phyloP scores from a whole-genome alignment of 352 stramenopile species.

The Phytophthora aleatoria region DNA sequence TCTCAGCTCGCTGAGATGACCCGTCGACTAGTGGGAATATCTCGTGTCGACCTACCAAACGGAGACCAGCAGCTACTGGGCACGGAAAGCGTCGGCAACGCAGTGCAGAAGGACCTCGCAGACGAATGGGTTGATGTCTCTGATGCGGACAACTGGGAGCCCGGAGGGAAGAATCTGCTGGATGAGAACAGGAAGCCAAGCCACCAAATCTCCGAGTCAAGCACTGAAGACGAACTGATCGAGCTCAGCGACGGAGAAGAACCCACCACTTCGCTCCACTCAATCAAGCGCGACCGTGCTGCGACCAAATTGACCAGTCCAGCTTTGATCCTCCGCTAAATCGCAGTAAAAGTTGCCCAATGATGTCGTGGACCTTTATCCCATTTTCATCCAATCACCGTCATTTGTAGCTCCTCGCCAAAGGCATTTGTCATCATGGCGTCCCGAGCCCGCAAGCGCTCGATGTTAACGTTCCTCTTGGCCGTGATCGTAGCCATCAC shows the following conservation, averaged over 20 bases:
- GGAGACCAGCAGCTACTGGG: constrained; percentile 19
- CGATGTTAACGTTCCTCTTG: constrained; percentile 18
- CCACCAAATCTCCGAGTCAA: background rate
- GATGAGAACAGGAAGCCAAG: constrained; percentile 12
- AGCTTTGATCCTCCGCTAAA: background rate
- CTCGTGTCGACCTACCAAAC: constrained; percentile 19
- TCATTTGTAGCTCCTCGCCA: constrained; percentile 6
- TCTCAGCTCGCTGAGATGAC: constrained; percentile 1
- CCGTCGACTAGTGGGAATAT: constrained; percentile 8
- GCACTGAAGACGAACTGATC: constrained; percentile 41
- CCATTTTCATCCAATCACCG: constrained; percentile 31
- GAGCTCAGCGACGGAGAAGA: constrained; percentile 52
- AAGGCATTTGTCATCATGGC: constrained; percentile 8
- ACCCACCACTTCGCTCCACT: constrained; percentile 8
- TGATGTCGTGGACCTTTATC: background rate
- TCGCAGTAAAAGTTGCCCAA: background rate
- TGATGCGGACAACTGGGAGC: constrained; percentile 31
- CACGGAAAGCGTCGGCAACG: constrained; percentile 12
- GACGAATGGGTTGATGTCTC: constrained; percentile 10
- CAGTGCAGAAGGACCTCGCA: constrained; percentile 10
- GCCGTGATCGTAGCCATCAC: constrained; percentile 24
- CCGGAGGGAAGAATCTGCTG: constrained; percentile 26
- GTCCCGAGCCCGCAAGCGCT: constrained; percentile 11
- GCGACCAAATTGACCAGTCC: background rate
- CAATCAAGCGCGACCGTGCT: constrained; percentile 3